phyloP scores from a whole-genome alignment of 441 rosid genomes.

The Adansonia madagascariensis region DNA sequence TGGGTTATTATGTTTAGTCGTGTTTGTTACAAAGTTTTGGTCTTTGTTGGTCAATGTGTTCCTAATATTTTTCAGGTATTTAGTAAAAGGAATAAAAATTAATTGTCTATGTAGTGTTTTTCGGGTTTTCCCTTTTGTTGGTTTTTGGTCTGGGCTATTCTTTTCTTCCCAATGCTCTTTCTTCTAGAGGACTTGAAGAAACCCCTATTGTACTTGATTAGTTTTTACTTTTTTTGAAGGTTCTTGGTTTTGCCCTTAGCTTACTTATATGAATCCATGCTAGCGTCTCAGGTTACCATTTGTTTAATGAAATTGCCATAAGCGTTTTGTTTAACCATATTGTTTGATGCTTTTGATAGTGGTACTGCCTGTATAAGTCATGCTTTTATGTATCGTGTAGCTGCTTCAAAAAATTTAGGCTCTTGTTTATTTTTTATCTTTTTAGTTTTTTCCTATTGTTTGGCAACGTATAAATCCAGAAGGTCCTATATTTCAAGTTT shows the following conservation, averaged over 20 bases:
- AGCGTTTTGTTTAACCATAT: background rate
- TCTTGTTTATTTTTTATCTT: background rate
- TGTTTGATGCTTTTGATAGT: background rate
- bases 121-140: background rate
- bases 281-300: background rate
- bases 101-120: background rate
- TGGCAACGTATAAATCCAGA: background rate
- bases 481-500: conserved; percentile 14
- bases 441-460: background rate
- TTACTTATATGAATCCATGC: background rate
- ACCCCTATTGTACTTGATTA: background rate
- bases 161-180: background rate
- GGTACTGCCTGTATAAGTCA: background rate
- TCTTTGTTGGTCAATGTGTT: background rate
- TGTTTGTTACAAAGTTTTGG: background rate
- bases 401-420: background rate
- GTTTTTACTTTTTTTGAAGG: no score
- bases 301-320: background rate
- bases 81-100: background rate
- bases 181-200: background rate
- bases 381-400: background rate
- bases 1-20: background rate
- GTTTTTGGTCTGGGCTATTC: background rate
- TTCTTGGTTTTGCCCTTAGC: background rate
- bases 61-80: background rate